phyloP scores from a whole-genome alignment of 768 basidiomycete species.

The Amanita polypyramis region DNA sequence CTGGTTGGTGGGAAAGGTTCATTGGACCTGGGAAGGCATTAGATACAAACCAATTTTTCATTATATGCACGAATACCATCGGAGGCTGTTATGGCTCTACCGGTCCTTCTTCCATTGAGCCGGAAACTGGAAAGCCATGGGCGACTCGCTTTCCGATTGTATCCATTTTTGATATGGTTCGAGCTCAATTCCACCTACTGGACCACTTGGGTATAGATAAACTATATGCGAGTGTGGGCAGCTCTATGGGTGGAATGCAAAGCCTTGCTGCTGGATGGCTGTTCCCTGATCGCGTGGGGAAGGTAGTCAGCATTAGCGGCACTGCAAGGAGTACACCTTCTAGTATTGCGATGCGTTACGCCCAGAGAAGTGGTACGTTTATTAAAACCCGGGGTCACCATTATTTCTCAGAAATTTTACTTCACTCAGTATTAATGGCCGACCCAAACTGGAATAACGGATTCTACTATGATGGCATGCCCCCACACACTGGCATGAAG shows the following conservation, averaged over 20 bases:
- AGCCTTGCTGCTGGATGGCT: conserved; percentile 94
- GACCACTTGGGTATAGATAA: conserved; percentile 77
- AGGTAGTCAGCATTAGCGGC: conserved; percentile 90
- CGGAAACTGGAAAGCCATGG: conserved; percentile 57
- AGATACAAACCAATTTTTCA: conserved; percentile 86
- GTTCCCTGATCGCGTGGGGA: conserved; percentile 78
- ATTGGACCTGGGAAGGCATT: conserved; percentile 92
- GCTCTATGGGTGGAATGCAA: conserved; percentile 98
- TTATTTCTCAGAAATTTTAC: background rate
- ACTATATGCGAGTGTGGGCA: conserved; percentile 89
- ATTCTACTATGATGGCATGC: conserved; percentile 92
- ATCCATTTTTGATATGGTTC: conserved; percentile 95
- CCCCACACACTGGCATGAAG: conserved; percentile 98
- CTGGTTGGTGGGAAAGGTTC: conserved; percentile 99
- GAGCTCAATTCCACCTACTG: conserved; percentile 80
- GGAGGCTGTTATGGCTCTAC: conserved; percentile 98
- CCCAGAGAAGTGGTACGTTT: conserved; percentile 84
- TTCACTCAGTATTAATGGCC: conserved; percentile 93
- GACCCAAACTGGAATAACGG: conserved; percentile 99
- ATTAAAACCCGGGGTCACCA: conserved; percentile 1
- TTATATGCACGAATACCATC: conserved; percentile 94
- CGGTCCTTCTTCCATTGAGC: conserved; percentile 81
- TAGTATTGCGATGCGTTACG: conserved; percentile 91
- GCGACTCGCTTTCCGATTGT: conserved; percentile 88
- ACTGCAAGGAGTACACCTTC: conserved; percentile 88